A percentile compares a stretch with the other conserved stretches of the same genome.
These are phyloP conservation scores for Coemansia sp. DNA, from an alignment of 192 early-diverging fungal genomes.

Conservation along the genomic window DNA sequence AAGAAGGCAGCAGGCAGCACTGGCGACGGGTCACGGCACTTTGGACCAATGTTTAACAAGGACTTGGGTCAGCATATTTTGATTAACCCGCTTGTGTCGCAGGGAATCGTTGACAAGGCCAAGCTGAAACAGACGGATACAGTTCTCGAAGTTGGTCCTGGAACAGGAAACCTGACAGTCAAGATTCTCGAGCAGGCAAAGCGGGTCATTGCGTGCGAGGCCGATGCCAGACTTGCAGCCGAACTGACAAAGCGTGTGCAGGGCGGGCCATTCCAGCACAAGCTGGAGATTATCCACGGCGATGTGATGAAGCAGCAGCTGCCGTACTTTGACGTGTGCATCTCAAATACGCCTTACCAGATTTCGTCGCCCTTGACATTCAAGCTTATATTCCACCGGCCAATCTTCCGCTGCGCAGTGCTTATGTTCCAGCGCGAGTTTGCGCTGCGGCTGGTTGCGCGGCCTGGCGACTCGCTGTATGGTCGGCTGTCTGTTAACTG, in stretches of 20 bases:
- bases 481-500: slow-evolving; percentile 91
- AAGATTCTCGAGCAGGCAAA: slow-evolving; percentile 91
- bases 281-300: slow-evolving; percentile 92
- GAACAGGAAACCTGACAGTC: slow-evolving; percentile 97
- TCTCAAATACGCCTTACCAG: slow-evolving; percentile 97
- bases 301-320: slow-evolving; percentile 97
- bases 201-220: slow-evolving; percentile 92
- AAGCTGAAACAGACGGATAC: slow-evolving; percentile 63
- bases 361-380: slow-evolving; percentile 95
- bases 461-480: slow-evolving; percentile 89
- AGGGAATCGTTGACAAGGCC: slow-evolving; percentile 98
- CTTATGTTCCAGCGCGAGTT: slow-evolving; percentile 99
- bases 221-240: slow-evolving; percentile 94
- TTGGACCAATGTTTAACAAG: slow-evolving; percentile 96
- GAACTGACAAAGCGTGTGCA: slow-evolving; percentile 97
- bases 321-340: slow-evolving; percentile 98
- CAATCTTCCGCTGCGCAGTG: slow-evolving; percentile 84
- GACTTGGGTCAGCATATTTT: slow-evolving; percentile 97
- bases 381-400: slow-evolving; percentile 94
- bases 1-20: slow-evolving; percentile 10
- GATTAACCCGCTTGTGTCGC: slow-evolving; percentile 95
- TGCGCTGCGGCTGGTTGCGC: slow-evolving; percentile 89
- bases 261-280: slow-evolving; percentile 61
- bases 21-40: slow-evolving; percentile 42
- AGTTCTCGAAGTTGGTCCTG: slow-evolving; percentile 94